These are phyloP conservation scores for Vitis labrusca DNA, from an alignment of 164 flowering plant genomes.

Conservation along the genomic window DNA sequence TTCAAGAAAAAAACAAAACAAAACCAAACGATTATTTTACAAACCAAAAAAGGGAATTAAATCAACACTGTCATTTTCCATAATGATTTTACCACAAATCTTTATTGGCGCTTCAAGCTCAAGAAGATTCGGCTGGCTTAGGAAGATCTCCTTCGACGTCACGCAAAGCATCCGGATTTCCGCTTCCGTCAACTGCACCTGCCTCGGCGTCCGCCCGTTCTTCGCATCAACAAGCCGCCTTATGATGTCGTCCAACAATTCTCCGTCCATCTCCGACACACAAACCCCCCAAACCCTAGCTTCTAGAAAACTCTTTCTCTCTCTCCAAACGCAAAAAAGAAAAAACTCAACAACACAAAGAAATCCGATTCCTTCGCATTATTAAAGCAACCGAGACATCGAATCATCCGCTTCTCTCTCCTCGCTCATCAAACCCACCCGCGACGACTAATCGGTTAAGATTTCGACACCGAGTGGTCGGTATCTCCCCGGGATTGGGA, in stretches of 20 bases:
- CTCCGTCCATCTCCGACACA: slow-evolving; percentile 39
- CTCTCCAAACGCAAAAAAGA: no score
- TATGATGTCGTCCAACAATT: slow-evolving; percentile 50
- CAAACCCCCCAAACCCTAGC: no score
- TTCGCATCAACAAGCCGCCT: slow-evolving; percentile 43
- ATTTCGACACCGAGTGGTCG: no score
- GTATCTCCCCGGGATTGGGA: no score
- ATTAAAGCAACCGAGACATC: no score
- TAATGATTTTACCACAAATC: slow-evolving; percentile 56
- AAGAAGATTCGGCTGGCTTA: slow-evolving; percentile 73
- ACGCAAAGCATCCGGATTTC: slow-evolving; percentile 69
- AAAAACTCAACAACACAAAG: no score
- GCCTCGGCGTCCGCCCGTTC: slow-evolving; percentile 50
- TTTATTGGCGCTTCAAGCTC: slow-evolving; percentile 86
- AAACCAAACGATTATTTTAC: neutral
- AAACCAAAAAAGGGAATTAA: neutral
- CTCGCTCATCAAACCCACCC: no score
- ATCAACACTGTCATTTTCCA: neutral
- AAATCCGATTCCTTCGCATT: no score
- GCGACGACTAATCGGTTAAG: no score
- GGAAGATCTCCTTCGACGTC: slow-evolving; percentile 56
- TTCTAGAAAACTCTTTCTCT: no score
- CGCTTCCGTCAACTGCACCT: slow-evolving; percentile 54
- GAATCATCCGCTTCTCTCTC: no score
- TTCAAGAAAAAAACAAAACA: neutral